Percentiles rank a stretch among this genome's conserved stretches.
Conservation (phyloP, 2,329 filamentous ascomycete species). For the Curvularia sp. region DNA sequence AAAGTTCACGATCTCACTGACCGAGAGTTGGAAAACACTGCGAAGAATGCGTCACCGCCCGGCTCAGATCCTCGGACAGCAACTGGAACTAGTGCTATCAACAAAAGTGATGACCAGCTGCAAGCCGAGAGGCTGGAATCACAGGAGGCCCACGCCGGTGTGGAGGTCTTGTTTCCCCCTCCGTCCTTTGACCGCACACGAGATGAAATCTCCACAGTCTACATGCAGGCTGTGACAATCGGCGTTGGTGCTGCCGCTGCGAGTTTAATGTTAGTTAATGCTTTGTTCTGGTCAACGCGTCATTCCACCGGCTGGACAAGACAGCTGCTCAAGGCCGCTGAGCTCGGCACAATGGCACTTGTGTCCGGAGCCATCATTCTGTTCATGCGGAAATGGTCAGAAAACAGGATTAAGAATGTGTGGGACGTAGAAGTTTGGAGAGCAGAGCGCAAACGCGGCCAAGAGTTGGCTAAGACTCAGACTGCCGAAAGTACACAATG, state of each 20-base stretch:
- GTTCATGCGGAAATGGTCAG: slow-evolving; percentile 65
- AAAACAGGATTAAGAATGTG: slow-evolving; percentile 66
- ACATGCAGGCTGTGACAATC: slow-evolving; percentile 55
- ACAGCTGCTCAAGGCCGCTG: slow-evolving; percentile 36
- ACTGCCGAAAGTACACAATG: slow-evolving; percentile 72
- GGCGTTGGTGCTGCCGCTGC: slow-evolving; percentile 48
- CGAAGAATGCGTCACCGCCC: slow-evolving; percentile 55
- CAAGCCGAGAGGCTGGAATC: slow-evolving; percentile 53
- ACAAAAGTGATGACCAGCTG: slow-evolving; percentile 56
- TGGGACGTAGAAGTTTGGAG: slow-evolving; percentile 77
- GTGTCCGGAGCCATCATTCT: slow-evolving; percentile 49
- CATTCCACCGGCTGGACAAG: slow-evolving; percentile 42
- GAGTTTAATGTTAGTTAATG: slow-evolving; percentile 46
- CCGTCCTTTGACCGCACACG: slow-evolving; percentile 58
- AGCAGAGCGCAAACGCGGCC: slow-evolving; percentile 63
- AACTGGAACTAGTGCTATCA: slow-evolving; percentile 56
- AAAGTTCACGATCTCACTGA: slow-evolving; percentile 72
- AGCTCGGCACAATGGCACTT: slow-evolving; percentile 39
- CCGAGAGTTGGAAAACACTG: slow-evolving; percentile 62
- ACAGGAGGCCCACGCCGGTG: slow-evolving; percentile 54
- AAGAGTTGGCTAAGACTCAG: slow-evolving; percentile 54
- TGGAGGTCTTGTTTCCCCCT: slow-evolving; percentile 62
- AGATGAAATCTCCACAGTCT: slow-evolving; percentile 55
- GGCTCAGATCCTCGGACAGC: slow-evolving; percentile 52
- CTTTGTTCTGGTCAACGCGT: slow-evolving; percentile 45